Evolutionary conservation across 257 asterid species (phyloP).

Genomic region (Primulina tabacum): DNA sequence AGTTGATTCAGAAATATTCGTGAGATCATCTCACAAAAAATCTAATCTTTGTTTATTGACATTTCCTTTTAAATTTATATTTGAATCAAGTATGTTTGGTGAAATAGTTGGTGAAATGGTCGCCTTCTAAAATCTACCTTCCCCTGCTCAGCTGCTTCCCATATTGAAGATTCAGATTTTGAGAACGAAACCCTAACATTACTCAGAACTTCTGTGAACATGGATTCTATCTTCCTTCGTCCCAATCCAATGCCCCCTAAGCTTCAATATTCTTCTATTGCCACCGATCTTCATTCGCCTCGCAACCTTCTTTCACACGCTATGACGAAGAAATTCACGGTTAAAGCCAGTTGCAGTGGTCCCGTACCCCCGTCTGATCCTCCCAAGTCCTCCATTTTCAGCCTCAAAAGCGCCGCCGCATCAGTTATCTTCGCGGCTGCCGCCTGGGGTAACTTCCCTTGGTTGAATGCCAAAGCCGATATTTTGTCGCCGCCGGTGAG

Average conservation of each 20-base stretch:
- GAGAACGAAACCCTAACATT: neutral
- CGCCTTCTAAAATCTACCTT: no score
- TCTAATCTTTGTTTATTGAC: no score
- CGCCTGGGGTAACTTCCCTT: conserved; percentile 39
- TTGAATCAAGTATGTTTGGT: no score
- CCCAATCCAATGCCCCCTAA: conserved; percentile 22
- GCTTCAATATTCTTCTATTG: conserved; percentile 20
- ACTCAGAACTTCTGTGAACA: neutral
- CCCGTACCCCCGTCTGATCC: conserved; percentile 20
- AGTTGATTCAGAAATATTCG: no score
- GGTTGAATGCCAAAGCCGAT: conserved; percentile 33
- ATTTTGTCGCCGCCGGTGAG: conserved; percentile 32
- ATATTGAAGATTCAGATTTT: neutral
- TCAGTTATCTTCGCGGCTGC: conserved; percentile 56
- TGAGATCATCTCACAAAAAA: no score
- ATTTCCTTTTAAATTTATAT: no score
- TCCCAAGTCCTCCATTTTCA: conserved; percentile 26
- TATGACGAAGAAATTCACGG: conserved; percentile 17
- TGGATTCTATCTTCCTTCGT: neutral
- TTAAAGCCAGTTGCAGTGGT: conserved; percentile 31
- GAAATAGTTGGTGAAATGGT: no score
- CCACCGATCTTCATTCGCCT: conserved; percentile 18
- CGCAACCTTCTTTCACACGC: conserved; percentile 7
- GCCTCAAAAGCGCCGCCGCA: conserved; percentile 50
- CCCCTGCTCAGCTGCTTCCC: no score